Evolutionary conservation across 2,329 filamentous ascomycete species (phyloP).

Genomic region (Ophiocordyceps sinensis): DNA sequence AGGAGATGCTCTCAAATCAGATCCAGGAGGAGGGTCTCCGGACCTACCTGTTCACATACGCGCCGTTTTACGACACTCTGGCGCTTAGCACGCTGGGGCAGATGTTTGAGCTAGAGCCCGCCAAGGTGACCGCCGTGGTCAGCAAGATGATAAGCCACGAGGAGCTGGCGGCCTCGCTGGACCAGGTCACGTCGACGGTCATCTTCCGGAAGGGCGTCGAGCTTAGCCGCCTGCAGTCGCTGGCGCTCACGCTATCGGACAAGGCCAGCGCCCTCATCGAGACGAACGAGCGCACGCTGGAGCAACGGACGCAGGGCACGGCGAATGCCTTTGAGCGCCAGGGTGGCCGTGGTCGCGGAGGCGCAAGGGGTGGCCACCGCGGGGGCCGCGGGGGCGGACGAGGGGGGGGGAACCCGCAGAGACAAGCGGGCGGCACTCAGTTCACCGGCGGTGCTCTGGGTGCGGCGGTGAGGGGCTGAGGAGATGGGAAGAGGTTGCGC

Average conservation of each 20-base stretch:
- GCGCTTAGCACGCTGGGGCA: constrained; percentile 68
- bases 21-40: constrained; percentile 97
- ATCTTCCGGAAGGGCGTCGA: constrained; percentile 99
- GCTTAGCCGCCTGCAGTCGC: constrained; percentile 85
- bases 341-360: constrained; percentile 61
- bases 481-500: background rate
- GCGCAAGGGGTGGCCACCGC: constrained; percentile 45
- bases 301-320: constrained; percentile 92
- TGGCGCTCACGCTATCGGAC: constrained; percentile 86
- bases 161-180: constrained; percentile 86
- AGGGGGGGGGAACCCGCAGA: constrained; percentile 42
- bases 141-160: constrained; percentile 99
- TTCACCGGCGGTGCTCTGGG: constrained; percentile 73
- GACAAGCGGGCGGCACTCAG: constrained; percentile 59
- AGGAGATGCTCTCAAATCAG: constrained; percentile 92
- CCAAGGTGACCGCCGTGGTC: constrained; percentile 88
- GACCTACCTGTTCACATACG: constrained; percentile 98
- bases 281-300: constrained; percentile 90
- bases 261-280: constrained; percentile 95
- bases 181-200: constrained; percentile 93
- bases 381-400: constrained; percentile 47
- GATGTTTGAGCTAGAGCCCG: constrained; percentile 89
- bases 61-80: constrained; percentile 96
- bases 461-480: constrained; percentile 46
- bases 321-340: constrained; percentile 91